phyloP scores from a whole-genome alignment of 2,329 filamentous ascomycete species.

The Alternaria hordeiaustralica region DNA sequence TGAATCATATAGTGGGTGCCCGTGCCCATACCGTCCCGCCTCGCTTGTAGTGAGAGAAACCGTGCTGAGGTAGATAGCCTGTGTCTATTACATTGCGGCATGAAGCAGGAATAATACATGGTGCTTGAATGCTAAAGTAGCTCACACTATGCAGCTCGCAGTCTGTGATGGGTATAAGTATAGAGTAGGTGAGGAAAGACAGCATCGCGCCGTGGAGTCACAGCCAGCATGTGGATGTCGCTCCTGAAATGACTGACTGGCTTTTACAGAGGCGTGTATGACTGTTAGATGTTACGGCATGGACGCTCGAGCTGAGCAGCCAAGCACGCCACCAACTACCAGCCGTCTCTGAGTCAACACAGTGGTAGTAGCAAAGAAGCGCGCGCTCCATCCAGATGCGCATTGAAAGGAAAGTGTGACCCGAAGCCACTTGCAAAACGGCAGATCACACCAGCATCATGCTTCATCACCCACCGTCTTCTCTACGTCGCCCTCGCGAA shows the following conservation, averaged over 20 bases:
- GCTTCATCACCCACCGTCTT: slow-evolving; percentile 5
- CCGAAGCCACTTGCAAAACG: not conserved
- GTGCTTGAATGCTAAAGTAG: not conserved
- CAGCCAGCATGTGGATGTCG: not conserved
- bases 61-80: not conserved
- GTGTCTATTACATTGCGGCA: not conserved
- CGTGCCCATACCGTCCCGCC: not conserved
- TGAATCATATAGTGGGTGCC: not conserved
- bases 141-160: too few relatives aligned
- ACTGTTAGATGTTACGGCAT: not conserved
- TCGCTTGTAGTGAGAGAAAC: not conserved
- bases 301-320: not conserved
- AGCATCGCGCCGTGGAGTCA: not conserved
- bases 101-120: not conserved
- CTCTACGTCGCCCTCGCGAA: slow-evolving; percentile 4
- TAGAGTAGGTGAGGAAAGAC: not conserved
- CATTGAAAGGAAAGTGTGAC: not conserved
- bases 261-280: not conserved
- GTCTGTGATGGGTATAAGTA: not conserved
- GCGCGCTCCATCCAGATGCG: not conserved
- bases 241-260: not conserved
- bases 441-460: not conserved
- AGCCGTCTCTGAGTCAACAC: not conserved
- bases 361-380: not conserved
- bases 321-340: not conserved